Evolutionary conservation across 805 yeast species (phyloP).

Genomic region (Myxozyma kluyveri): DNA sequence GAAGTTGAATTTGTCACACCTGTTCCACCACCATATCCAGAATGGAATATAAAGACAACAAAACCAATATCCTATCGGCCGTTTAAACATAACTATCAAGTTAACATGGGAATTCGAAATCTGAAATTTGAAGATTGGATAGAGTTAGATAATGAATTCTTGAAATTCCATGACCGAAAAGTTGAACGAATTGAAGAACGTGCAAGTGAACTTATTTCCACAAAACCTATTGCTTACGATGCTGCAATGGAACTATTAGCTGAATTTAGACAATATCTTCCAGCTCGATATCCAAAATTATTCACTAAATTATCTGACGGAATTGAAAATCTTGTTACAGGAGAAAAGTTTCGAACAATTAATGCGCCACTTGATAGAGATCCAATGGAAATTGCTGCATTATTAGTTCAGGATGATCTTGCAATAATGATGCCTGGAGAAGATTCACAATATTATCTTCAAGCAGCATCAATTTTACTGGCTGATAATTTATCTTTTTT

Average conservation of each 20-base stretch:
- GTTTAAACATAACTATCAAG: constrained; percentile 59
- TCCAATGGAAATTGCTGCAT: constrained; percentile 58
- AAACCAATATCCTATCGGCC: constrained; percentile 64
- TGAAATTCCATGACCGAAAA: constrained; percentile 53
- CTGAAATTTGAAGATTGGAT: constrained; percentile 65
- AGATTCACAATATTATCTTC: constrained; percentile 55
- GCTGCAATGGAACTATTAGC: constrained; percentile 57
- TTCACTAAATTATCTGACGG: constrained; percentile 49
- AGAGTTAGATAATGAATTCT: constrained; percentile 67
- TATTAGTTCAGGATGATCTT: constrained; percentile 62
- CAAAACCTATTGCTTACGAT: constrained; percentile 26
- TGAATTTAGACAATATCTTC: constrained; percentile 53
- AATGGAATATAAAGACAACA: constrained; percentile 52
- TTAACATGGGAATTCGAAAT: constrained; percentile 67
- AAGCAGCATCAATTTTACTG: constrained; percentile 60
- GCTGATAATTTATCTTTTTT: constrained; percentile 44
- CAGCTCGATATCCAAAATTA: constrained; percentile 56
- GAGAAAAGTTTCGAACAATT: constrained; percentile 45
- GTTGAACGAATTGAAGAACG: constrained; percentile 48
- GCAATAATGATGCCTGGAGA: constrained; percentile 63
- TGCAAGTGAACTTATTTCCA: constrained; percentile 46
- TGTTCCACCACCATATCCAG: constrained; percentile 45
- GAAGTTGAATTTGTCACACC: constrained; percentile 55
- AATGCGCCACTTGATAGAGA: constrained; percentile 46
- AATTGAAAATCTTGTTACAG: constrained; percentile 51